Evolutionary conservation across 2,329 filamentous ascomycete species (phyloP), one percentile per base, ranked within the genome.

Genomic region (Escovopsis sp.): DNA sequence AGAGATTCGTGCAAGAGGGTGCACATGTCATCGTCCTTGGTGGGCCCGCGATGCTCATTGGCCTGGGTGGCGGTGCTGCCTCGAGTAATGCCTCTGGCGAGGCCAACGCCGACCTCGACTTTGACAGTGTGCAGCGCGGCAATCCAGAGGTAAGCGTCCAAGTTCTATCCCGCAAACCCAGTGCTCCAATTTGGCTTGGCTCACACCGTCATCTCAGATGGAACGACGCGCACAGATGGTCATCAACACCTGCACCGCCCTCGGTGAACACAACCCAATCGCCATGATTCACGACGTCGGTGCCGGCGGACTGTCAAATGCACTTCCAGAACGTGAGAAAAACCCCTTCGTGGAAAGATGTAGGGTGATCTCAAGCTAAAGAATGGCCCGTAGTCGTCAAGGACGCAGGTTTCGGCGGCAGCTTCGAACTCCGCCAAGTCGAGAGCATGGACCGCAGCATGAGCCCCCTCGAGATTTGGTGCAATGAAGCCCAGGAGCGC

Each of bases 211-310:
- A 6, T 33, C 33, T 5, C 38, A 54, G 64, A 89, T 96, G 62
- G 86, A 98, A 63, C 75, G 91, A 48, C 76, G 91, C 53, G 91
- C 89, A 2, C 91, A 98, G 65, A 94, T 96, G 75, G 91, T 98
- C 49, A 98, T 98, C 63, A 91, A 96, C 62, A 81, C 86, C 4
- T 98, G 91, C 59, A 79, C 84, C 26, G 81, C 85, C 3, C 74
- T 96, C 53, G 89, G 88, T 12, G 68, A 79, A 4, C 70, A 86
- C 49, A 96, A 83, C 57, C 91, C 91, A 0, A 96, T 98, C 51
- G 82, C 85, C 43, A 89, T 96, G 66, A 96, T 98, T 49, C 91
- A 98, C 59, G 91, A 98, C 57, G 91, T 98, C 38, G 91, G 91
- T 48, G 91, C 91, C 40, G 91, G 91, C 55, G 91, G 91, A 46